Percentiles rank a stretch among this genome's conserved stretches.
Evolutionary conservation across 768 basidiomycete genomes (phyloP).

Genomic region (Tulasnella sp.): DNA sequence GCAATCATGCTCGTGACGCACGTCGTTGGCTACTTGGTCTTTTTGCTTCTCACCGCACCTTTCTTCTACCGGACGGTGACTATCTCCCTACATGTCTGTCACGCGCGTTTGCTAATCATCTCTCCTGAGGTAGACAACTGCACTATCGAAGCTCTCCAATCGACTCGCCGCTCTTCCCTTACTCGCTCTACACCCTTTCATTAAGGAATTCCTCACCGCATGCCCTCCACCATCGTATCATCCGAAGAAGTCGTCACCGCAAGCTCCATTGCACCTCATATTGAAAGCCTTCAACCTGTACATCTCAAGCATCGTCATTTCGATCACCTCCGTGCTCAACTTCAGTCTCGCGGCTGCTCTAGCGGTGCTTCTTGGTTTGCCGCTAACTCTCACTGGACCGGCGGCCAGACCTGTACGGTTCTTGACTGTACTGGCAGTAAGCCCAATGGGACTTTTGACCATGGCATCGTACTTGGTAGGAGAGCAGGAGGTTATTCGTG

Average conservation of each 20-base stretch:
- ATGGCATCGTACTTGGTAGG: constrained; percentile 44
- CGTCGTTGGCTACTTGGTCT: not conserved
- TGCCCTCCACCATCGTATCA: constrained; percentile 14
- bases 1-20: constrained; percentile 12
- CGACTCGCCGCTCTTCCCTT: not conserved
- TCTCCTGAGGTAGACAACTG: not conserved
- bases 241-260: not conserved
- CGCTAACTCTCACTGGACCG: constrained; percentile 34
- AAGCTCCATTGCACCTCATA: constrained; percentile 32
- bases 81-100: not conserved
- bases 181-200: not conserved
- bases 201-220: constrained; percentile 1
- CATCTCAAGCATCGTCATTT: constrained; percentile 75
- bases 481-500: constrained; percentile 24
- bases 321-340: constrained; percentile 77
- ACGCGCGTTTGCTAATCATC: not conserved
- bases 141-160: not conserved
- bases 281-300: constrained; percentile 71
- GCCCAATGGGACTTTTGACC: constrained; percentile 19
- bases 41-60: constrained; percentile 7
- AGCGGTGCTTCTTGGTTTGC: constrained; percentile 50
- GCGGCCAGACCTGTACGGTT: constrained; percentile 15
- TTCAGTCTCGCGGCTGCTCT: constrained; percentile 77
- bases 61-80: not conserved
- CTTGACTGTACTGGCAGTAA: constrained; percentile 11